Conservation (phyloP, 306 rosid genomes). For the Glycine latifolia region DNA sequence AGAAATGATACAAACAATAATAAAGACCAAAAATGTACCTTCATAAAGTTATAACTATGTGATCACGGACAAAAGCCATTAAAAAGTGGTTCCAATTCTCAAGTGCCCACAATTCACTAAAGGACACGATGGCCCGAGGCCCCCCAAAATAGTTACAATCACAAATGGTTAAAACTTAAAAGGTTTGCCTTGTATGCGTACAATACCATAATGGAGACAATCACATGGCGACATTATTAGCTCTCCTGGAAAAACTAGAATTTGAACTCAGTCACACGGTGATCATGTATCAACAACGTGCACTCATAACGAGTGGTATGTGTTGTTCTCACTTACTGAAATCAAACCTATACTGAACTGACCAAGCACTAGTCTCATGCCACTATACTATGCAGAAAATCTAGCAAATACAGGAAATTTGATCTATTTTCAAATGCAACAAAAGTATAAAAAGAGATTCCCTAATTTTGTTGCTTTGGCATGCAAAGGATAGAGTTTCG, state of each 20-base stretch:
- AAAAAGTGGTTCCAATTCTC: conserved; percentile 39
- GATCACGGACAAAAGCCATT: conserved; percentile 43
- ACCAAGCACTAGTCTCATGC: conserved; percentile 5
- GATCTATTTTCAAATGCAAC: neutral
- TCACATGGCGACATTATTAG: conserved; percentile 41
- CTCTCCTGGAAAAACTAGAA: conserved; percentile 20
- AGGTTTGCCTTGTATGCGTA: neutral
- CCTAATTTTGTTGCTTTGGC: neutral
- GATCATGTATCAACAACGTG: neutral
- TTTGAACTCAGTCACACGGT: conserved; percentile 36
- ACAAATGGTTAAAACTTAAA: neutral
- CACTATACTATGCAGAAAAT: neutral
- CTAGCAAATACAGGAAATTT: conserved; percentile 11
- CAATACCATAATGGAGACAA: conserved; percentile 35
- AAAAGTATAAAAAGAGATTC: neutral
- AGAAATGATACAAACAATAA: conserved; percentile 37
- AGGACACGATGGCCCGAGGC: conserved; percentile 33
- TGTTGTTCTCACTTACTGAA: neutral
- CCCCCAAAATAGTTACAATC: conserved; percentile 42
- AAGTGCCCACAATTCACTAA: conserved; percentile 34
- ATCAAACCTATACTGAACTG: neutral
- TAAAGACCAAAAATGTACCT: conserved; percentile 25
- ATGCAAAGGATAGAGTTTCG: conserved; percentile 3
- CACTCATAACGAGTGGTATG: conserved; percentile 21
- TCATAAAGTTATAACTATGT: conserved; percentile 17